A percentile compares a stretch with the other conserved stretches of the same genome.
Conservation (phyloP, 192 early-diverging fungal species). For the Backusella sp. region DNA sequence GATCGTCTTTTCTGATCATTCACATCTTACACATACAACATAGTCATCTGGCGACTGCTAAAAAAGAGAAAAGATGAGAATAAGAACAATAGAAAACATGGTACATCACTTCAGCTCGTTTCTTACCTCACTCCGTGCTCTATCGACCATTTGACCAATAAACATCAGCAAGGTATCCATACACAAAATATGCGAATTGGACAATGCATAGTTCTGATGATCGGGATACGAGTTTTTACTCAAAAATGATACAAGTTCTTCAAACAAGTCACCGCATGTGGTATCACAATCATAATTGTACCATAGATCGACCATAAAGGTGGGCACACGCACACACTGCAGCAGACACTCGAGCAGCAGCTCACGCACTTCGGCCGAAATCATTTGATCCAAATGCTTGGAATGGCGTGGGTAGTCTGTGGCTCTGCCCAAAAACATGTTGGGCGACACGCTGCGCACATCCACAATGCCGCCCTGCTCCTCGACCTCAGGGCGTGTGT, state of each 20-base stretch:
- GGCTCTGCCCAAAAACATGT: slow-evolving; percentile 24
- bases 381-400: slow-evolving; percentile 23
- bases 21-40: slow-evolving; percentile 20
- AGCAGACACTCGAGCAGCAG: slow-evolving; percentile 79
- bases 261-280: slow-evolving; percentile 82
- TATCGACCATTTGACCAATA: slow-evolving; percentile 67
- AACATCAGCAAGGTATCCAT: slow-evolving; percentile 74
- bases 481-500: background rate
- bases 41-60: slow-evolving; percentile 24
- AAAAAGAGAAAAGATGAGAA: background rate
- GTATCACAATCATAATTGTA: slow-evolving; percentile 92
- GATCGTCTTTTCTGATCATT: background rate
- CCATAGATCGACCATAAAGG: slow-evolving; percentile 87
- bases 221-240: slow-evolving; percentile 81
- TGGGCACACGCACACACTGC: slow-evolving; percentile 72
- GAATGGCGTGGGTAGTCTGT: slow-evolving; percentile 18
- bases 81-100: background rate
- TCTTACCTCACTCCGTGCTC: slow-evolving; percentile 44
- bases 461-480: slow-evolving; percentile 1
- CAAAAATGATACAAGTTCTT: slow-evolving; percentile 77
- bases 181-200: slow-evolving; percentile 66
- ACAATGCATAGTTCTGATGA: slow-evolving; percentile 56
- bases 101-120: background rate
- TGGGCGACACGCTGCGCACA: slow-evolving; percentile 29
- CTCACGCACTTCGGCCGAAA: slow-evolving; percentile 82